Conservation (phyloP, 2,329 filamentous ascomycete species). For the Podosphaera leucotricha region DNA sequence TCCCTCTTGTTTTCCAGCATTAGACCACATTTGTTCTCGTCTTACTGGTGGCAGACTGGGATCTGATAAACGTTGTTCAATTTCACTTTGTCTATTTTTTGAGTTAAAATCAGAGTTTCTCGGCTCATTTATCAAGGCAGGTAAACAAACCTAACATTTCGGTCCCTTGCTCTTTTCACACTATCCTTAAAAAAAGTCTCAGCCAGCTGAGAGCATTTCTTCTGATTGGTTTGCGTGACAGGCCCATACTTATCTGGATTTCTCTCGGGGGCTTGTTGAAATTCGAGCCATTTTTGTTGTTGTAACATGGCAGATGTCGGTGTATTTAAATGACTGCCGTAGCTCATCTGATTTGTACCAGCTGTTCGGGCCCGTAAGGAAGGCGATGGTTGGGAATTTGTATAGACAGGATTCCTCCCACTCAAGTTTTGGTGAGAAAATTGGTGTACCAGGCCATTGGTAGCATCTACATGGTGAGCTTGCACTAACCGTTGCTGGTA, state of each 20-base stretch:
- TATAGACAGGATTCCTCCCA: conserved; percentile 46
- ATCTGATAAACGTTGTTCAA: conserved; percentile 67
- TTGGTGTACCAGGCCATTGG: conserved; percentile 79
- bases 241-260: conserved; percentile 59
- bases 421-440: conserved; percentile 92
- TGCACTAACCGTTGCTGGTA: conserved; percentile 27
- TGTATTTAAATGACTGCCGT: conserved; percentile 42
- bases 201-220: conserved; percentile 46
- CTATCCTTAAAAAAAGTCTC: conserved; percentile 97
- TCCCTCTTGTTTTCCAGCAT: conserved; percentile 67
- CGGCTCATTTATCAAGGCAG: not conserved
- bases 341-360: conserved; percentile 41
- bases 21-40: conserved; percentile 67
- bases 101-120: conserved; percentile 1
- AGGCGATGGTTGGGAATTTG: conserved; percentile 41
- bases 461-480: conserved; percentile 50
- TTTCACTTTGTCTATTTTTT: conserved; percentile 53
- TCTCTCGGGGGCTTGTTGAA: conserved; percentile 57
- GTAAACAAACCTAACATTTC: conserved; percentile 59
- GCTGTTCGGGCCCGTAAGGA: conserved; percentile 65
- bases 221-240: conserved; percentile 44
- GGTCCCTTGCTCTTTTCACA: conserved; percentile 81
- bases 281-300: conserved; percentile 38
- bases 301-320: conserved; percentile 36
- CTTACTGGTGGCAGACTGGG: conserved; percentile 48